phyloP scores from a whole-genome alignment of 78 protist genomes.

The Dictyostelium citrinum region DNA sequence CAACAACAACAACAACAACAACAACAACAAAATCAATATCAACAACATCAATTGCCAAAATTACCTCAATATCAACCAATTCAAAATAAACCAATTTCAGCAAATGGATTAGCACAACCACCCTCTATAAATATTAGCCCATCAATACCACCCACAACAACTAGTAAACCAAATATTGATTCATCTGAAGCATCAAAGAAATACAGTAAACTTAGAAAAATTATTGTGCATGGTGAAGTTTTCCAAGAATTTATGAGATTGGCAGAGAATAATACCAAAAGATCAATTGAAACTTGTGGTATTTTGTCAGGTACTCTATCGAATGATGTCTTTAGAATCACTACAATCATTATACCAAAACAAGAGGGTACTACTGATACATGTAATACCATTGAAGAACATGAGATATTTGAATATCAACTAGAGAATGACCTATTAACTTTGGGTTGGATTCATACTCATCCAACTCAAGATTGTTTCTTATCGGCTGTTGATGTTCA shows the following conservation, averaged over 20 bases:
- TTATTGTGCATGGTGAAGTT: slow-evolving; percentile 25
- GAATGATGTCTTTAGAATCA: slow-evolving; percentile 67
- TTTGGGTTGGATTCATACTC: slow-evolving; percentile 91
- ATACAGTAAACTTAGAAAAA: slow-evolving; percentile 35
- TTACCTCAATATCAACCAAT: slow-evolving; percentile 16
- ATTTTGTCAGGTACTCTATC: slow-evolving; percentile 73
- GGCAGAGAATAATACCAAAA: slow-evolving; percentile 68
- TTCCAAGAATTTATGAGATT: slow-evolving; percentile 46
- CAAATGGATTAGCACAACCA: neutral
- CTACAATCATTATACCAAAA: slow-evolving; percentile 79
- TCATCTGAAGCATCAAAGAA: slow-evolving; percentile 71
- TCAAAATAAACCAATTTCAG: neutral
- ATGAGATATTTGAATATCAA: slow-evolving; percentile 75
- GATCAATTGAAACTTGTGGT: slow-evolving; percentile 81
- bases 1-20: neutral
- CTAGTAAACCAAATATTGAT: slow-evolving; percentile 36
- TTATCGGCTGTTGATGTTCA: slow-evolving; percentile 86
- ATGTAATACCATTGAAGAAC: slow-evolving; percentile 80
- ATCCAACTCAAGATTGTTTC: slow-evolving; percentile 86
- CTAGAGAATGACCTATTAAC: slow-evolving; percentile 73
- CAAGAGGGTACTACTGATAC: slow-evolving; percentile 86
- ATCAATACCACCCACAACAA: neutral
- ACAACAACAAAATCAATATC: slow-evolving; percentile 15
- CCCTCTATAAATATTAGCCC: neutral
- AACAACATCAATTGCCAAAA: neutral